These are phyloP conservation scores for Dendrobium chrysotoxum DNA, from an alignment of 106 monocot genomes.

Conservation along the genomic window DNA sequence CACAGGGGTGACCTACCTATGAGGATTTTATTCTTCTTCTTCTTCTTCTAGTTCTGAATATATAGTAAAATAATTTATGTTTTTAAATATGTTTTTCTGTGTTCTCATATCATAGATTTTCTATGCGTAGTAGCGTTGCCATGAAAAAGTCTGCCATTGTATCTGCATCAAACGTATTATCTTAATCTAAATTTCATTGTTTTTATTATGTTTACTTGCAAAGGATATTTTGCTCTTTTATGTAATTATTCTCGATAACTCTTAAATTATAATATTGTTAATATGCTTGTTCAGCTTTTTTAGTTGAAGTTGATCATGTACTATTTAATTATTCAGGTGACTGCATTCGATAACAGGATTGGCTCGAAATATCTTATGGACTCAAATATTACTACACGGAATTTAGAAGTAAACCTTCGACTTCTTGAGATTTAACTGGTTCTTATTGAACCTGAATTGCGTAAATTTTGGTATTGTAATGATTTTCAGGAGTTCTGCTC, in stretches of 20 bases:
- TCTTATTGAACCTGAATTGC: not conserved
- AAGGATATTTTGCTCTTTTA: not conserved
- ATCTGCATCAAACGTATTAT: not conserved
- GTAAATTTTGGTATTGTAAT: not conserved
- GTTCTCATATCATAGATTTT: not conserved
- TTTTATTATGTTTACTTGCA: not conserved
- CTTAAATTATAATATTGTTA: not conserved
- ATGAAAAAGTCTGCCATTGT: not conserved
- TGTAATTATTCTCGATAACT: not conserved
- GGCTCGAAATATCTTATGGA: conserved; percentile 80
- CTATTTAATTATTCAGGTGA: conserved; percentile 45
- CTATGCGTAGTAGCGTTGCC: not conserved
- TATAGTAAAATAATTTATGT: not conserved
- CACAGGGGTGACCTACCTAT: not conserved
- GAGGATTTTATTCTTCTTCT: not conserved
- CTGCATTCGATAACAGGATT: conserved; percentile 84
- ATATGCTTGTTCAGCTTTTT: not conserved
- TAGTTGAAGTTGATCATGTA: conserved; percentile 1
- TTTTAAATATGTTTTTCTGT: not conserved
- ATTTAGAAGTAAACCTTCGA: conserved; percentile 52
- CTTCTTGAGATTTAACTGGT: not conserved
- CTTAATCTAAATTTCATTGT: not conserved
- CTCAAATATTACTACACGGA: conserved; percentile 45
- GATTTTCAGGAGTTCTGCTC: conserved; percentile 64
- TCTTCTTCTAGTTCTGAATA: not conserved